Percentiles rank a stretch among this genome's conserved stretches.
Conservation (phyloP, 1,284 basidiomycete species). For the Moesziomyces globuligerus region DNA sequence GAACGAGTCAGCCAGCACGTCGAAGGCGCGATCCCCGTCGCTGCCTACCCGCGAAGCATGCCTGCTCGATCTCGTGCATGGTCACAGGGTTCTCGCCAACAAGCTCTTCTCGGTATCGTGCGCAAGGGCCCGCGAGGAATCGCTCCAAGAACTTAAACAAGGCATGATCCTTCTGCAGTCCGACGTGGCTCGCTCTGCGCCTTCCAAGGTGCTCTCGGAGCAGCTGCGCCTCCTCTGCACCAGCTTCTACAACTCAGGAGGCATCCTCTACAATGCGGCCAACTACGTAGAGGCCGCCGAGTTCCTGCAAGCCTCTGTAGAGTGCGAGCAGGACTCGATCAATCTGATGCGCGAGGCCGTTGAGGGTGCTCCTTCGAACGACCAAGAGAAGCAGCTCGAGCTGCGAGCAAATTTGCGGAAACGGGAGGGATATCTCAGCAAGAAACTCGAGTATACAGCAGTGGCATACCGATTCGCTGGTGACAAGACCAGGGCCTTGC, state of each 20-base stretch:
- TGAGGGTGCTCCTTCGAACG: neutral
- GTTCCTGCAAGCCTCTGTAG: conserved; percentile 57
- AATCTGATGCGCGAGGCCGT: conserved; percentile 1
- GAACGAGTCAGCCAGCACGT: neutral
- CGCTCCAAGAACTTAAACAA: conserved; percentile 20
- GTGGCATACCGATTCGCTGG: conserved; percentile 41
- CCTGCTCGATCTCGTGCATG: conserved; percentile 37
- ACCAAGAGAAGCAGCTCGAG: conserved; percentile 10
- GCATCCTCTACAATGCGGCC: conserved; percentile 65
- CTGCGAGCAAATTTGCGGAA: conserved; percentile 6
- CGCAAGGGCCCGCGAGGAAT: conserved; percentile 16
- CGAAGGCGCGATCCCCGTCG: conserved; percentile 6
- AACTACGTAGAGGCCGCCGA: conserved; percentile 55
- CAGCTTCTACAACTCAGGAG: conserved; percentile 68
- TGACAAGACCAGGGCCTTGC: conserved; percentile 19
- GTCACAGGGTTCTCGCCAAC: conserved; percentile 35
- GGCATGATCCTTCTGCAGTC: conserved; percentile 13
- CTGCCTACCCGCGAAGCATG: conserved; percentile 27
- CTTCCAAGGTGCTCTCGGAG: conserved; percentile 16
- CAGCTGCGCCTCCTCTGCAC: conserved; percentile 54
- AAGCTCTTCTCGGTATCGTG: conserved; percentile 31
- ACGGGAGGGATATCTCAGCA: conserved; percentile 15
- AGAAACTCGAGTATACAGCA: conserved; percentile 46
- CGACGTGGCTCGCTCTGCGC: conserved; percentile 5
- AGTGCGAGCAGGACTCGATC: conserved; percentile 33